Evolutionary conservation across 371 early-diverging fungal species (phyloP), one percentile per base, ranked within the genome.

Genomic region (Rhizopus arrhizus): DNA sequence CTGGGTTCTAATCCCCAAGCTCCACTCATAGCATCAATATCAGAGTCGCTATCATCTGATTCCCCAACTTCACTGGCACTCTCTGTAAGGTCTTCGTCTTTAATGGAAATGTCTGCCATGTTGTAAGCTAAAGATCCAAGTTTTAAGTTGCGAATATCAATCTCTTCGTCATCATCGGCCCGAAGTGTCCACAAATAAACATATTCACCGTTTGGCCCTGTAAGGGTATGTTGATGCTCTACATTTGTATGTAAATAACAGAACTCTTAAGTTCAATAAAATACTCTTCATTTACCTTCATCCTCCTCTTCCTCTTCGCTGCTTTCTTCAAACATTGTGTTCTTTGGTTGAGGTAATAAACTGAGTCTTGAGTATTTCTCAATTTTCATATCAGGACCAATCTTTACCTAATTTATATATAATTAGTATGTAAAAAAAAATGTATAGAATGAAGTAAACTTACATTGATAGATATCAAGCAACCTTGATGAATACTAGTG

Each of bases 331-430:
- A 80, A 77, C 49, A 72, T 71, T 59, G 65, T 70, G 32, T 41
- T 66, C 50, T 73, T 66, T n/a, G 80, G 74, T 54, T 80, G 83
- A 60, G 72, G 76, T 15, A 69, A 58, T 52, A 80, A 74, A 4
- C 87, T 86, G 45, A 95, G 59, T 61, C 89, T 86, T 4, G 91
- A 86, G 51, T 87, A 86, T 49, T 82, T 73, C 32, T 89, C 82
- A 9, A 97, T 68, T 7, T 66, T 72, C 7, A 87, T 79, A 58
- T 90, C 75, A 36, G 95, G 91, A 0, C 97, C 98, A 22, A 97
- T 54, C 0, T 79, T 74, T 15, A 91, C 93, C 68, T 87, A 41
- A 12, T 13, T 40, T 40, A 12, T 40, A 10, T 40, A 10, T 12
- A 40, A 40, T 43, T 12, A 22, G n/a, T 15, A n/a, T 43, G 2